Percentiles rank a stretch among this genome's conserved stretches.
These are phyloP conservation scores for Neurospora tetrasperma DNA, from an alignment of 495 filamentous ascomycete species.

Conservation along the genomic window DNA sequence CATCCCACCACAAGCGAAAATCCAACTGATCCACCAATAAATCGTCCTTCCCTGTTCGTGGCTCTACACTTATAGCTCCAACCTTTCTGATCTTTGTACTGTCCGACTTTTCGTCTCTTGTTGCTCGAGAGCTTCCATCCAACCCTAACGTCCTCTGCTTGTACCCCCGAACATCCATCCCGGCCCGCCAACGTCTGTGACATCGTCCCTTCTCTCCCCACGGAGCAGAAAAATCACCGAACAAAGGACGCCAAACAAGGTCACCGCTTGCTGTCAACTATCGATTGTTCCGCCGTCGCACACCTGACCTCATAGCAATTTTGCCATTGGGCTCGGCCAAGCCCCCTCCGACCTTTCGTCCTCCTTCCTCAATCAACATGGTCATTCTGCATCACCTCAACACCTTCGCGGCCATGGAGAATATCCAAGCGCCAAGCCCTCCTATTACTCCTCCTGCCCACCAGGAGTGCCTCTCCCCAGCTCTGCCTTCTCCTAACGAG, in stretches of 20 bases:
- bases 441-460: background rate
- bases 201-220: background rate
- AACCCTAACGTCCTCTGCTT: background rate
- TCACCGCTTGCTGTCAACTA: background rate
- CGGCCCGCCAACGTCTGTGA: background rate
- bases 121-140: background rate
- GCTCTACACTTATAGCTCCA: background rate
- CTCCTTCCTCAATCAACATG: slow-evolving; percentile 5
- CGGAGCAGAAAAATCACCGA: background rate
- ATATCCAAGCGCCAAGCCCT: background rate
- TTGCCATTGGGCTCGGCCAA: slow-evolving; percentile 9
- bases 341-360: slow-evolving; percentile 1
- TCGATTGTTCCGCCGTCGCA: slow-evolving; percentile 3
- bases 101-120: slow-evolving; percentile 9
- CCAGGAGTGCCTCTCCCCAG: background rate
- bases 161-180: background rate
- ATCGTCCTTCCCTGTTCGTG: background rate
- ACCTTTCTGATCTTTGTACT: background rate
- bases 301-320: slow-evolving; percentile 19
- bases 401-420: background rate
- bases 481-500: background rate
- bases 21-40: background rate
- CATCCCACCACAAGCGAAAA: background rate
- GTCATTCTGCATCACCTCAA: background rate
- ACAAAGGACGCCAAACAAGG: background rate